Evolutionary conservation across 495 filamentous ascomycete genomes (phyloP).

Genomic region (Podospora bellae-mahoneyi): DNA sequence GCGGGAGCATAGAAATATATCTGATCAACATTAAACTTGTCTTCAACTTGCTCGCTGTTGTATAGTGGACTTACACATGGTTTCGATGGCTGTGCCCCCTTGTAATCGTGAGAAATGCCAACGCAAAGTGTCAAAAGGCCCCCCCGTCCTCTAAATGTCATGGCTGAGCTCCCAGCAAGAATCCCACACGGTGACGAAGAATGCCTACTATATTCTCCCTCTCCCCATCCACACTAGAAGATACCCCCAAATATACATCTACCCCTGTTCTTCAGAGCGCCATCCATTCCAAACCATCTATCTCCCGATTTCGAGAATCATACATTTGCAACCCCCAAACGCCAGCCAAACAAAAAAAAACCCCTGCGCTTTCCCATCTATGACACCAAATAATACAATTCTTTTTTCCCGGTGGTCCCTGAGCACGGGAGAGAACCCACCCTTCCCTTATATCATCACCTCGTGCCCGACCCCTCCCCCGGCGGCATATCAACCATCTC

Average conservation of each 20-base stretch:
- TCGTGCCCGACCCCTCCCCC: neutral
- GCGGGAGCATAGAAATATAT: neutral
- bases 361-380: neutral
- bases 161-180: no score
- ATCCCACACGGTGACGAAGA: neutral
- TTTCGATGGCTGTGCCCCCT: no score
- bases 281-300: neutral
- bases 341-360: neutral
- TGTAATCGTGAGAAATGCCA: no score
- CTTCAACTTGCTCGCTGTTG: neutral
- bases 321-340: neutral
- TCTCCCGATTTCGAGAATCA: neutral
- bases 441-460: neutral
- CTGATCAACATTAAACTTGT: neutral
- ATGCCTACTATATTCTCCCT: neutral
- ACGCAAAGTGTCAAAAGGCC: no score
- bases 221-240: neutral
- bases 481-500: constrained; percentile 15
- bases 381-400: neutral
- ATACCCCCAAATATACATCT: neutral
- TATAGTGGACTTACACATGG: no score
- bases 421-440: no score
- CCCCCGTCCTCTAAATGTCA: no score
- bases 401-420: neutral
- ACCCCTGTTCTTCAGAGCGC: no score